Percentiles rank a stretch among this genome's conserved stretches.
Conservation (phyloP, 2,329 filamentous ascomycete species). For the Colletotrichum sp. region DNA sequence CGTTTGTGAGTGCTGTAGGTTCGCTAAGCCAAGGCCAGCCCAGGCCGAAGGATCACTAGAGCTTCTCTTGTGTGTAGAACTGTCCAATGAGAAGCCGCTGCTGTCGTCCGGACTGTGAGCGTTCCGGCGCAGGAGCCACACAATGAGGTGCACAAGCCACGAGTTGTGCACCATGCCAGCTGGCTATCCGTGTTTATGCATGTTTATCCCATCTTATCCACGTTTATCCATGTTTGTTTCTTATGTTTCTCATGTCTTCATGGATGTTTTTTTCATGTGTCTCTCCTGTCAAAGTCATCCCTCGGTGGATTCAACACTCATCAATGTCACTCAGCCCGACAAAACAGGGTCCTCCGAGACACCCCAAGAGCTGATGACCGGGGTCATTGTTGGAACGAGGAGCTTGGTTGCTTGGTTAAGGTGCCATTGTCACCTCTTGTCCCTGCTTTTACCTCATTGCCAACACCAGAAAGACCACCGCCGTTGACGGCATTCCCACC, state of each 20-base stretch:
- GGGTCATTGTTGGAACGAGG: background rate
- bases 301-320: background rate
- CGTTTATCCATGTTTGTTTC: background rate
- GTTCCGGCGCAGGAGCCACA: background rate
- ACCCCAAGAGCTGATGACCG: background rate
- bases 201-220: background rate
- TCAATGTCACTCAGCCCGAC: background rate
- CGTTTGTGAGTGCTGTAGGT: background rate
- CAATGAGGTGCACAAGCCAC: background rate
- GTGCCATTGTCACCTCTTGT: background rate
- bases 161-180: background rate
- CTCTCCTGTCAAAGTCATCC: background rate
- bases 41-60: background rate
- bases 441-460: background rate
- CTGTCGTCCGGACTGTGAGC: background rate
- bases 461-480: background rate
- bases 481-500: background rate
- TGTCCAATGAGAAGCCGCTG: background rate
- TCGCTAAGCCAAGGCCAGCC: conserved; percentile 6
- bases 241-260: too few species aligned
- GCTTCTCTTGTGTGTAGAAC: background rate
- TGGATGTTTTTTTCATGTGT: background rate
- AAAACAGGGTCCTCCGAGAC: conserved; percentile 9
- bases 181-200: background rate
- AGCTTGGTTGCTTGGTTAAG: background rate